Conservation (phyloP, 129 eudicot species). For the Pittosporum tobira region DNA sequence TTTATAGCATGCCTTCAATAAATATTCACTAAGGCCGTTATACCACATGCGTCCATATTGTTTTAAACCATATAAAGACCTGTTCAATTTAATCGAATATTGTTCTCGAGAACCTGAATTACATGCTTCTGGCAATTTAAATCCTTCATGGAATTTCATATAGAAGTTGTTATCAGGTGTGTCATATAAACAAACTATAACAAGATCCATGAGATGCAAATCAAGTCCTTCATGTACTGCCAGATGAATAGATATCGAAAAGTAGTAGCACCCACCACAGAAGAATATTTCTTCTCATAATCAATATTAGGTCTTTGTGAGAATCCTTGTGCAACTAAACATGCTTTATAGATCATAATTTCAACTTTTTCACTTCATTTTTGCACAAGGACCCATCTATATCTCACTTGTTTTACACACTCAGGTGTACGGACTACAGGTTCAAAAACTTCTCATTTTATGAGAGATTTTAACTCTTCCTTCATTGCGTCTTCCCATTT, state of each 20-base stretch:
- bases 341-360: not conserved
- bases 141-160: too few relatives aligned
- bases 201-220: too few relatives aligned
- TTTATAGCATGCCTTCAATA: not conserved
- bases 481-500: too few relatives aligned
- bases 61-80: slow-evolving; percentile 6
- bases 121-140: not conserved
- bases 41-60: slow-evolving; percentile 15
- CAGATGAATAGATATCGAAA: not conserved
- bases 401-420: not conserved
- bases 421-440: not conserved
- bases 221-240: not conserved
- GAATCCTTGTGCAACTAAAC: not conserved
- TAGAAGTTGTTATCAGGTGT: not conserved
- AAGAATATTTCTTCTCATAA: slow-evolving; percentile 6
- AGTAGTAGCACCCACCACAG: slow-evolving; percentile 2
- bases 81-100: not conserved
- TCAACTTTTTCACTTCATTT: slow-evolving; percentile 1
- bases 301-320: not conserved
- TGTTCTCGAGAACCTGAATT: not conserved
- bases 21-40: slow-evolving; percentile 2
- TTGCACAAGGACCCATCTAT: not conserved
- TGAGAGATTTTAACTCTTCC: not conserved
- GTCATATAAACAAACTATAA: not conserved
- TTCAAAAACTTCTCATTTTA: not conserved